Evolutionary conservation across 2,329 filamentous ascomycete genomes (phyloP).

Genomic region (Calonectria pauciramosa): DNA sequence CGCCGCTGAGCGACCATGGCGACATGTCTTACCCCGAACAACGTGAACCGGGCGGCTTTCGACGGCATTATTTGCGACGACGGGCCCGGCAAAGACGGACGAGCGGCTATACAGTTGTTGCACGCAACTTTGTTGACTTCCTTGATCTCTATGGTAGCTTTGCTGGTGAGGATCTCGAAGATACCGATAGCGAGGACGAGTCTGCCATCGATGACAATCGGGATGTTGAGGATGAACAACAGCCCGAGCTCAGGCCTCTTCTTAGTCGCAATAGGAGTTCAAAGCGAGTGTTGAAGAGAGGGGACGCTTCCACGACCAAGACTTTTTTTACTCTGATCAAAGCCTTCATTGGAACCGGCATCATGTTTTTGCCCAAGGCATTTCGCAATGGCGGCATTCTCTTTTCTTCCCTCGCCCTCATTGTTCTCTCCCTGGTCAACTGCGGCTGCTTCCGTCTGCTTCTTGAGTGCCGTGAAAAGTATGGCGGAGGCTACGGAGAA

Average conservation of each 20-base stretch:
- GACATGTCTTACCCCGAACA: constrained; percentile 55
- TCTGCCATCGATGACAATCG: constrained; percentile 60
- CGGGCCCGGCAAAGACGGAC: constrained; percentile 55
- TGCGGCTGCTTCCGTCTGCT: constrained; percentile 81
- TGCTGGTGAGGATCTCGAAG: constrained; percentile 77
- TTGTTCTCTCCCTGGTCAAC: constrained; percentile 75
- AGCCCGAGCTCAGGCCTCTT: constrained; percentile 71
- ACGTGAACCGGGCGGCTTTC: constrained; percentile 62
- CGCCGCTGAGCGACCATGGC: constrained; percentile 46
- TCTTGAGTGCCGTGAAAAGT: constrained; percentile 73
- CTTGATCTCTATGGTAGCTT: constrained; percentile 83
- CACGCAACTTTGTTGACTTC: constrained; percentile 81
- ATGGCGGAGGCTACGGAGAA: constrained; percentile 81
- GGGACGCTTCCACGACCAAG: constrained; percentile 77
- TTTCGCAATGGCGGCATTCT: constrained; percentile 84
- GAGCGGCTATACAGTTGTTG: constrained; percentile 65
- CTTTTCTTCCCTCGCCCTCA: constrained; percentile 78
- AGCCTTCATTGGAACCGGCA: constrained; percentile 84
- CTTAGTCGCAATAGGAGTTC: constrained; percentile 64
- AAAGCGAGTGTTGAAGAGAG: constrained; percentile 58
- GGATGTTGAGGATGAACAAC: constrained; percentile 57
- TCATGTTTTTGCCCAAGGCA: constrained; percentile 85
- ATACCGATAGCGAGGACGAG: constrained; percentile 70
- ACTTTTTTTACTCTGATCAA: constrained; percentile 85
- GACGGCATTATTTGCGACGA: constrained; percentile 57